A percentile compares a stretch with the other conserved stretches of the same genome.
Evolutionary conservation across 768 basidiomycete species (phyloP).

Genomic region (Rhodotorula diobovata): DNA sequence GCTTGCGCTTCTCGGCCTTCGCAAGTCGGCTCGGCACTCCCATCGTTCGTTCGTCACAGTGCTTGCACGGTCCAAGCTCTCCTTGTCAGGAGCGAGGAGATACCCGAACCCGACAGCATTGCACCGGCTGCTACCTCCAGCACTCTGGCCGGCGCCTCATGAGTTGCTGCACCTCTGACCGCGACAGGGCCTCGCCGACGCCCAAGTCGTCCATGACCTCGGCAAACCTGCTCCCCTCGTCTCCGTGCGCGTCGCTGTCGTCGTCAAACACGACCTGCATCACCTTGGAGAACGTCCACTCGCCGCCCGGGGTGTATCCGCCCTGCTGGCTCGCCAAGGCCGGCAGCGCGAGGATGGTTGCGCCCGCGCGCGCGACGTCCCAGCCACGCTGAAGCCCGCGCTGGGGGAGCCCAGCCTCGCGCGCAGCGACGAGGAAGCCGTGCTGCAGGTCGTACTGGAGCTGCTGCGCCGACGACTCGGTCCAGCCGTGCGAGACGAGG

Average conservation of each 20-base stretch:
- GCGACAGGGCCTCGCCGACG: slow-evolving; percentile 56
- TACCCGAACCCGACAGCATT: no score
- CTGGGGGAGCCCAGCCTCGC: slow-evolving; percentile 47
- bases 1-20: background rate
- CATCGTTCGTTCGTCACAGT: no score
- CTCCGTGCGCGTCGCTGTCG: background rate
- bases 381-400: slow-evolving; percentile 66
- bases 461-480: slow-evolving; percentile 58
- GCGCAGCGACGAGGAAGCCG: slow-evolving; percentile 65
- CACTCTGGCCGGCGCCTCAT: slow-evolving; percentile 45
- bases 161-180: slow-evolving; percentile 55
- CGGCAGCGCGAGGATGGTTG: slow-evolving; percentile 62
- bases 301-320: slow-evolving; percentile 11
- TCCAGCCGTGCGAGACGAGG: slow-evolving; percentile 64
- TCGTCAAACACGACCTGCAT: slow-evolving; percentile 57
- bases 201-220: slow-evolving; percentile 56
- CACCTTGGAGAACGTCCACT: slow-evolving; percentile 52
- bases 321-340: slow-evolving; percentile 47
- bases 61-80: no score
- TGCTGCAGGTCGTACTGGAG: slow-evolving; percentile 69
- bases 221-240: slow-evolving; percentile 14
- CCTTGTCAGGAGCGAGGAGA: no score
- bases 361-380: slow-evolving; percentile 66
- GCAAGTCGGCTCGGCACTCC: background rate
- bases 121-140: slow-evolving; percentile 28